These are phyloP conservation scores for Batkoa obscura DNA, from an alignment of 371 early-diverging fungal species.

Conservation along the genomic window DNA sequence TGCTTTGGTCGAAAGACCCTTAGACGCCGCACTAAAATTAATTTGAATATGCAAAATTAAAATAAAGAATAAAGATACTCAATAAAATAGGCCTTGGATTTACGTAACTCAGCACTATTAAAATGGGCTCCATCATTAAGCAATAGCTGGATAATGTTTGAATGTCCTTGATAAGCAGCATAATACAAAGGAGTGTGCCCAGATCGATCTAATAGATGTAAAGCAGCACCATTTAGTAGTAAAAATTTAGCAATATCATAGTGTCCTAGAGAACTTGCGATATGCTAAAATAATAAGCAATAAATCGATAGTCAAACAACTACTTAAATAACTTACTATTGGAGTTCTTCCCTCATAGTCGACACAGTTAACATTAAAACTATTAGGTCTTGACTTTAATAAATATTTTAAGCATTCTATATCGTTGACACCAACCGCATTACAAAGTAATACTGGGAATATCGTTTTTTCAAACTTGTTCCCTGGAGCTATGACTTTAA, in stretches of 20 bases:
- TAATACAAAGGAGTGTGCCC: slow-evolving; percentile 83
- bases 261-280: slow-evolving; percentile 65
- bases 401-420: slow-evolving; percentile 49
- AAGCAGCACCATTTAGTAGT: slow-evolving; percentile 65
- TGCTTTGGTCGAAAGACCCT: slow-evolving; percentile 26
- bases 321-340: slow-evolving; percentile 17
- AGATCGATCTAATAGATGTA: slow-evolving; percentile 76
- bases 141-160: slow-evolving; percentile 41
- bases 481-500: no score
- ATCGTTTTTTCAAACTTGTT: slow-evolving; percentile 12
- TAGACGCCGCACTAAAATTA: slow-evolving; percentile 23
- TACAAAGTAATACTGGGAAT: slow-evolving; percentile 68
- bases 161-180: slow-evolving; percentile 38
- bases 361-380: slow-evolving; percentile 42
- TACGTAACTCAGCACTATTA: slow-evolving; percentile 50
- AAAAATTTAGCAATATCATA: slow-evolving; percentile 46
- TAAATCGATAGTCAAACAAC: no score
- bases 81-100: slow-evolving; percentile 18
- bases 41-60: not conserved
- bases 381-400: slow-evolving; percentile 16
- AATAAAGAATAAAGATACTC: not conserved
- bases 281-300: slow-evolving; percentile 27
- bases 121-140: slow-evolving; percentile 78
- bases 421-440: slow-evolving; percentile 72
- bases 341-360: slow-evolving; percentile 80